These are phyloP conservation scores for Trichoderma atroviride DNA, from an alignment of 2,329 filamentous ascomycete species.

Conservation along the genomic window DNA sequence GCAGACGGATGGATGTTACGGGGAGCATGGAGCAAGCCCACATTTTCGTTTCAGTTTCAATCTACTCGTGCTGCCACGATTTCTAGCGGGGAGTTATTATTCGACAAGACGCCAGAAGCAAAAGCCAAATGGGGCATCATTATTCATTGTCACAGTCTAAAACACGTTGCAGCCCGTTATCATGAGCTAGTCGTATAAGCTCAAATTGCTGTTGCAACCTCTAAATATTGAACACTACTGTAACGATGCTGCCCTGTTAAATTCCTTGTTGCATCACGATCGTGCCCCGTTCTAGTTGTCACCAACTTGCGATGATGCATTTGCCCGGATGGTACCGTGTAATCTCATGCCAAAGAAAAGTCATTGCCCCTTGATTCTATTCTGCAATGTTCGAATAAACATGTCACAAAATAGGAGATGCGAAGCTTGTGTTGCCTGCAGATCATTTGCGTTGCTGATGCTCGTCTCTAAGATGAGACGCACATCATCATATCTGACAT, in stretches of 20 bases:
- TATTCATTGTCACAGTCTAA: not conserved
- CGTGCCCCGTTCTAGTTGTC: not conserved
- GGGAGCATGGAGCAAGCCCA: not conserved
- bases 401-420: not conserved
- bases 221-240: not conserved
- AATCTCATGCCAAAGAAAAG: not conserved
- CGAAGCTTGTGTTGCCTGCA: conserved; percentile 6
- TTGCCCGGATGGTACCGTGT: not conserved
- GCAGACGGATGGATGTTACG: not conserved
- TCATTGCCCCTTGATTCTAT: not conserved
- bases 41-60: not conserved
- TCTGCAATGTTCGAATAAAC: not conserved
- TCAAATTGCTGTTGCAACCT: not conserved
- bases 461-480: conserved; percentile 5
- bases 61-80: not conserved
- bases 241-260: not conserved
- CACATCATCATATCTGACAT: conserved; percentile 8
- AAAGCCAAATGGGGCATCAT: conserved; percentile 1
- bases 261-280: not conserved
- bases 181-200: not conserved
- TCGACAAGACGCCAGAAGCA: not conserved
- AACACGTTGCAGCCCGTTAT: not conserved
- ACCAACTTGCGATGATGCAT: not conserved
- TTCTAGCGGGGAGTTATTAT: not conserved
- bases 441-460: conserved; percentile 5